Evolutionary conservation across 331 rosid species (phyloP).

Genomic region (Rosa hybrid): DNA sequence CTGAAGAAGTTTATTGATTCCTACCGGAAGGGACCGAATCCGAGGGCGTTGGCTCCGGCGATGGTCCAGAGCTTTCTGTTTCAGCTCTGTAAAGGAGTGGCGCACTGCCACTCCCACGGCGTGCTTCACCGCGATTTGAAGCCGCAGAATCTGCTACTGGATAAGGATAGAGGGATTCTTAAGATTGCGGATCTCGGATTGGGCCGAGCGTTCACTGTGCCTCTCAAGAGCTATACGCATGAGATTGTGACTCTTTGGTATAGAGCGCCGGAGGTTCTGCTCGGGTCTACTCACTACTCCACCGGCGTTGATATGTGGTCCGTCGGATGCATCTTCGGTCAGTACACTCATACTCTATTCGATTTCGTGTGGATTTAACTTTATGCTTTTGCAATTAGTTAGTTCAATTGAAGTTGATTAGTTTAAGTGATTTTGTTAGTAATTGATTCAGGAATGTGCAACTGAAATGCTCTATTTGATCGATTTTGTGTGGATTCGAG

Average conservation of each 20-base stretch:
- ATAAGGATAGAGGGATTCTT: conserved; percentile 65
- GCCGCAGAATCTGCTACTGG: conserved; percentile 87
- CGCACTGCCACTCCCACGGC: conserved; percentile 93
- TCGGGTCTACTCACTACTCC: conserved; percentile 82
- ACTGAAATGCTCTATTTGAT: background rate
- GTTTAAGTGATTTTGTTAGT: background rate
- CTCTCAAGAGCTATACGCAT: conserved; percentile 91
- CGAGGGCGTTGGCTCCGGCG: conserved; percentile 47
- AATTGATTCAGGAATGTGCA: background rate
- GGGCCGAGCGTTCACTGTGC: conserved; percentile 93
- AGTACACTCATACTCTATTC: background rate
- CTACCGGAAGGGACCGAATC: conserved; percentile 69
- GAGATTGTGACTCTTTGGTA: conserved; percentile 98
- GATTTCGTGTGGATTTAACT: background rate
- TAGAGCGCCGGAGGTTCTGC: conserved; percentile 75
- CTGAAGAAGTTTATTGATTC: conserved; percentile 90
- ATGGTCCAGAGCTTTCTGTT: conserved; percentile 75
- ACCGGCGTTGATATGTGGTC: conserved; percentile 98
- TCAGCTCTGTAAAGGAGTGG: conserved; percentile 89
- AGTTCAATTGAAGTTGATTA: background rate
- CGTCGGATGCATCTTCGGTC: conserved; percentile 92
- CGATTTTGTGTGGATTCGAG: background rate
- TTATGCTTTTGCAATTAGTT: background rate
- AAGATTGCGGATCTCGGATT: conserved; percentile 95
- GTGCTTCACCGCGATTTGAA: conserved; percentile 94